These are phyloP conservation scores for Mesotaenium endlicherianum DNA, from an alignment of 139 green algal species.

Conservation along the genomic window DNA sequence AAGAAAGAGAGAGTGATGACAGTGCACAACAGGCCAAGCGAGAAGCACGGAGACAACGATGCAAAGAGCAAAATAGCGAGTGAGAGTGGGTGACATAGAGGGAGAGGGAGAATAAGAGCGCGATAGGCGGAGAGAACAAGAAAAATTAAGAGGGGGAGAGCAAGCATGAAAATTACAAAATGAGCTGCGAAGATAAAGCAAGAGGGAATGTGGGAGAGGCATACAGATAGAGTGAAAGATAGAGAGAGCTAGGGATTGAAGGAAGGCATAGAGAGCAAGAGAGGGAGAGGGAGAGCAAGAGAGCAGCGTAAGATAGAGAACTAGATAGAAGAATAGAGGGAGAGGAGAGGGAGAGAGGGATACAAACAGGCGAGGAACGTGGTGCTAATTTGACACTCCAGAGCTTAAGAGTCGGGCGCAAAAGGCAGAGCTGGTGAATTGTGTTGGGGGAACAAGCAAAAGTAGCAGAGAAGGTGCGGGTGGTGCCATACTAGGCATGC, in stretches of 20 bases:
- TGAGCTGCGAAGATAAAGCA: neutral
- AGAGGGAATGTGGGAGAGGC: neutral
- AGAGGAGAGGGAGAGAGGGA: neutral
- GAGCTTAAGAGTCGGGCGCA: conserved; percentile 21
- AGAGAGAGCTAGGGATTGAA: neutral
- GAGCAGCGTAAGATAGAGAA: too few species aligned
- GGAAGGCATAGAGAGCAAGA: too few species aligned
- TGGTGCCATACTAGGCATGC: conserved; percentile 31
- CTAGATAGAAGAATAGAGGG: neutral
- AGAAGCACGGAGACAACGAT: too few species aligned
- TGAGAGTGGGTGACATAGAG: too few species aligned
- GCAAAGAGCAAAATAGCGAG: too few species aligned
- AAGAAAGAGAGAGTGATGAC: neutral
- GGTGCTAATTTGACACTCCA: neutral
- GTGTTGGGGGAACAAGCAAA: conserved; percentile 57
- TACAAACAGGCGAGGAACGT: neutral
- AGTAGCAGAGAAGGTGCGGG: conserved; percentile 60
- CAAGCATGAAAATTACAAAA: too few species aligned
- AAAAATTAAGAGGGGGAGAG: too few species aligned
- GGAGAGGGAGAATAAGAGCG: too few species aligned
- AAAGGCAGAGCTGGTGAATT: neutral
- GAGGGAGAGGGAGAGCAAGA: too few species aligned
- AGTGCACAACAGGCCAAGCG: too few species aligned
- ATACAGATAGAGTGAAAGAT: neutral
- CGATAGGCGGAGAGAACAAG: too few species aligned